Conservation (phyloP, 169 alveolate species). For the Cryptosporidium bovis region DNA sequence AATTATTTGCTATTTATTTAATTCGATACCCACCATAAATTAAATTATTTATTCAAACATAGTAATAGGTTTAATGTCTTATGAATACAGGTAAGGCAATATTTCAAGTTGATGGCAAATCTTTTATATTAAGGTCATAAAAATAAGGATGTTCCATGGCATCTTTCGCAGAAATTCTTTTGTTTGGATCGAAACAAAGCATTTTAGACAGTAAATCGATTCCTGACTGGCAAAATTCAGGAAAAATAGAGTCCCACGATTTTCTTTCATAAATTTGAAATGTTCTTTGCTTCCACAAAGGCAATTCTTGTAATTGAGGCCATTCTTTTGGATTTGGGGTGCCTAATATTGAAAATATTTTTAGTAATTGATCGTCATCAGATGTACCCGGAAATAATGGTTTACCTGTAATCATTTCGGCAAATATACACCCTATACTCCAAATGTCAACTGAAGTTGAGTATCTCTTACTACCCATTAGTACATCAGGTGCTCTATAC, state of each 20-base stretch:
- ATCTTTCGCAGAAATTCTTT: slow-evolving; percentile 95
- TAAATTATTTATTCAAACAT: too few relatives aligned
- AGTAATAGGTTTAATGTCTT: too few relatives aligned
- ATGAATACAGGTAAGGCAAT: too few relatives aligned
- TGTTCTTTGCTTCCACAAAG: slow-evolving; percentile 90
- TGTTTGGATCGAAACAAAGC: slow-evolving; percentile 93
- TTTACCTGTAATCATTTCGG: slow-evolving; percentile 97
- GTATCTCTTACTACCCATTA: slow-evolving; percentile 97
- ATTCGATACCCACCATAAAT: too few relatives aligned
- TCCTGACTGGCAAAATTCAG: slow-evolving; percentile 88
- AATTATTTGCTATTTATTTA: too few relatives aligned
- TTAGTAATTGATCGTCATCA: slow-evolving; percentile 96
- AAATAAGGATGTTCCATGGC: slow-evolving; percentile 96
- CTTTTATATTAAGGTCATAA: slow-evolving; percentile 79
- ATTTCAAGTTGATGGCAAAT: too few relatives aligned
- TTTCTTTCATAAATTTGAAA: slow-evolving; percentile 46
- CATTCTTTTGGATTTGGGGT: slow-evolving; percentile 93
- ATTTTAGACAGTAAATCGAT: slow-evolving; percentile 89
- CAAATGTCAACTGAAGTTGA: slow-evolving; percentile 99
- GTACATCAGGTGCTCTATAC: slow-evolving; percentile 99
- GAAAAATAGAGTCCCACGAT: slow-evolving; percentile 75
- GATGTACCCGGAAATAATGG: slow-evolving; percentile 97
- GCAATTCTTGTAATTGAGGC: slow-evolving; percentile 93
- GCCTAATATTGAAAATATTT: slow-evolving; percentile 95
- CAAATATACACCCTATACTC: slow-evolving; percentile 96